Evolutionary conservation across 768 basidiomycete species (phyloP).

Genomic region (Podaxis carcinomalis): DNA sequence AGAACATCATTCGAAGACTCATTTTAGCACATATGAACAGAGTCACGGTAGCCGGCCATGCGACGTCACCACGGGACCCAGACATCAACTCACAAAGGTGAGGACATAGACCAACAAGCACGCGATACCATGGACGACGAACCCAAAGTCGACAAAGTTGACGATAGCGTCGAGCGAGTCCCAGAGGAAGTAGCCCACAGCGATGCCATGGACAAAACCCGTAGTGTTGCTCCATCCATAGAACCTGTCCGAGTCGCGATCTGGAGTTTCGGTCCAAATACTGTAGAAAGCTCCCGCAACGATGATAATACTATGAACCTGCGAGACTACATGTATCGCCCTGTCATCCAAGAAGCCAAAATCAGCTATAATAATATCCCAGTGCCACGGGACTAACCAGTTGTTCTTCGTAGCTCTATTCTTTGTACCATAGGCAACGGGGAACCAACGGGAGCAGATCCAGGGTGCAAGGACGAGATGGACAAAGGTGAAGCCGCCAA

Average conservation of each 20-base stretch:
- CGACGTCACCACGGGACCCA: neutral
- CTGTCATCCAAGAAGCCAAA: constrained; percentile 28
- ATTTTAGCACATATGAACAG: neutral
- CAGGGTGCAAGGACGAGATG: constrained; percentile 58
- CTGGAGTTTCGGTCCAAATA: constrained; percentile 36
- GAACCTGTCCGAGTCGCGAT: constrained; percentile 54
- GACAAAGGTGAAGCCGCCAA: constrained; percentile 51
- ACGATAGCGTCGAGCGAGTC: constrained; percentile 68
- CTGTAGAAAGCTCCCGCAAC: constrained; percentile 59
- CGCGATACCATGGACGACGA: constrained; percentile 71
- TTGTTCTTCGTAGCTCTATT: constrained; percentile 47
- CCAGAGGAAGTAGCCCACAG: constrained; percentile 82
- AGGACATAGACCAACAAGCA: constrained; percentile 65
- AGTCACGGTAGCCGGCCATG: constrained; percentile 6
- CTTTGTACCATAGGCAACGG: constrained; percentile 44
- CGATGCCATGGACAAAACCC: constrained; percentile 61
- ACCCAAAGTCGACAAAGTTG: constrained; percentile 68
- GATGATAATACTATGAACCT: constrained; percentile 65
- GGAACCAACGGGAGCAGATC: constrained; percentile 43
- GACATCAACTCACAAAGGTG: constrained; percentile 54
- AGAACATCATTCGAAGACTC: neutral
- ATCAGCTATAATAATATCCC: neutral
- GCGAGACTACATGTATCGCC: constrained; percentile 69
- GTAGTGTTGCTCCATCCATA: constrained; percentile 69
- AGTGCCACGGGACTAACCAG: constrained; percentile 39